A percentile compares a stretch with the other conserved stretches of the same genome.
phyloP scores from a whole-genome alignment of 2,329 filamentous ascomycete species.

The Paraconiothyrium sp. region DNA sequence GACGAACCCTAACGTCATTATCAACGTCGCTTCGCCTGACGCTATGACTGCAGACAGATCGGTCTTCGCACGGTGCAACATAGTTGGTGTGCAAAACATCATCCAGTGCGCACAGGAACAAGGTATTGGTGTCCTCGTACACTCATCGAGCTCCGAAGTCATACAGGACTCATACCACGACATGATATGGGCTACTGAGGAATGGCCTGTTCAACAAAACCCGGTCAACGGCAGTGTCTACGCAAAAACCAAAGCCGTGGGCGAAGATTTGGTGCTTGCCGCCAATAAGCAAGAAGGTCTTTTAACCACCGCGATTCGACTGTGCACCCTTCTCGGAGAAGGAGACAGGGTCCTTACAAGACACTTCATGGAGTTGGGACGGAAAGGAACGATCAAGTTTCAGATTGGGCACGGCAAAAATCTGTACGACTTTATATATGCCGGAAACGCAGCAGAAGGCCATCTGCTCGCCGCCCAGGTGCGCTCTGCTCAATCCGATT shows the following conservation, averaged over 20 bases:
- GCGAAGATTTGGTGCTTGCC: slow-evolving; percentile 26
- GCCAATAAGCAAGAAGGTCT: slow-evolving; percentile 27
- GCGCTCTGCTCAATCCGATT: not conserved
- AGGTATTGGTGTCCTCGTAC: slow-evolving; percentile 27
- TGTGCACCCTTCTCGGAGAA: slow-evolving; percentile 22
- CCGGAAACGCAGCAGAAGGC: slow-evolving; percentile 26
- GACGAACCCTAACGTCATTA: slow-evolving; percentile 20
- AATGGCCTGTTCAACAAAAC: slow-evolving; percentile 10
- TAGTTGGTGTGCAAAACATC: slow-evolving; percentile 22
- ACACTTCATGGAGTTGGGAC: slow-evolving; percentile 19
- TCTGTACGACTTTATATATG: slow-evolving; percentile 30
- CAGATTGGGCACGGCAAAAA: slow-evolving; percentile 30
- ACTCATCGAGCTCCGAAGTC: slow-evolving; percentile 31
- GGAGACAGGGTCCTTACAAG: slow-evolving; percentile 20
- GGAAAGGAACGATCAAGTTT: slow-evolving; percentile 20
- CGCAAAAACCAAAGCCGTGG: slow-evolving; percentile 27
- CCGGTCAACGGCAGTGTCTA: slow-evolving; percentile 19
- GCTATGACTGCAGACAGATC: slow-evolving; percentile 4
- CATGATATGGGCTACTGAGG: slow-evolving; percentile 26
- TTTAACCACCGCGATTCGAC: slow-evolving; percentile 22
- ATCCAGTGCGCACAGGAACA: slow-evolving; percentile 19
- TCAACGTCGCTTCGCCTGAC: slow-evolving; percentile 26
- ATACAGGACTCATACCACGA: slow-evolving; percentile 26
- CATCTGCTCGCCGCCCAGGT: slow-evolving; percentile 25
- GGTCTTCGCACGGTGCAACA: slow-evolving; percentile 21